Evolutionary conservation across 2,329 filamentous ascomycete species (phyloP).

Genomic region (Botryotinia calthae): DNA sequence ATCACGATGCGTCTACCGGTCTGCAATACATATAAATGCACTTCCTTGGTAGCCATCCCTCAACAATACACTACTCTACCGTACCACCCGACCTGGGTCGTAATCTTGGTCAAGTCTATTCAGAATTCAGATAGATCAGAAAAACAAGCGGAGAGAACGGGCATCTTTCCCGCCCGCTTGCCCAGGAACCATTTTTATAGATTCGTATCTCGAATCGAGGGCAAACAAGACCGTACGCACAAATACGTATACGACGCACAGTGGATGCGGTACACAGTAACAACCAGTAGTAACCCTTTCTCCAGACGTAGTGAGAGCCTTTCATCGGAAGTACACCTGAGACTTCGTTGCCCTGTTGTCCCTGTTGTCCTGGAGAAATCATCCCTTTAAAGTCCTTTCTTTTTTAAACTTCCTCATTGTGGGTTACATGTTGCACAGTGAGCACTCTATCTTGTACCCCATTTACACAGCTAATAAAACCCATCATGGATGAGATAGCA

Average conservation of each 20-base stretch:
- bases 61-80: background rate
- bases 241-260: background rate
- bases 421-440: background rate
- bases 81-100: background rate
- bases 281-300: conserved; percentile 6
- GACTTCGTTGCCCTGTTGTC: background rate
- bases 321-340: conserved; percentile 10
- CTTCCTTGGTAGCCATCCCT: background rate
- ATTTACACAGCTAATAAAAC: background rate
- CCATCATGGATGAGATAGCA: background rate
- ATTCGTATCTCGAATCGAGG: background rate
- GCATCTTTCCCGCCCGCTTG: background rate
- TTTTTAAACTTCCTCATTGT: background rate
- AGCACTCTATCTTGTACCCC: conserved; percentile 16
- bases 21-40: background rate
- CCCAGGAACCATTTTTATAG: background rate
- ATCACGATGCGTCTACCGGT: background rate
- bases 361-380: background rate
- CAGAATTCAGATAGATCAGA: conserved; percentile 7
- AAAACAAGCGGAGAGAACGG: conserved; percentile 11
- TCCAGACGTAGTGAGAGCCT: background rate
- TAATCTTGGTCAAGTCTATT: background rate
- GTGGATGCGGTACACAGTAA: background rate
- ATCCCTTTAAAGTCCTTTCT: background rate
- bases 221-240: background rate